Conservation (phyloP, 139 green algal species). For the Monoraphidium neglectum region DNA sequence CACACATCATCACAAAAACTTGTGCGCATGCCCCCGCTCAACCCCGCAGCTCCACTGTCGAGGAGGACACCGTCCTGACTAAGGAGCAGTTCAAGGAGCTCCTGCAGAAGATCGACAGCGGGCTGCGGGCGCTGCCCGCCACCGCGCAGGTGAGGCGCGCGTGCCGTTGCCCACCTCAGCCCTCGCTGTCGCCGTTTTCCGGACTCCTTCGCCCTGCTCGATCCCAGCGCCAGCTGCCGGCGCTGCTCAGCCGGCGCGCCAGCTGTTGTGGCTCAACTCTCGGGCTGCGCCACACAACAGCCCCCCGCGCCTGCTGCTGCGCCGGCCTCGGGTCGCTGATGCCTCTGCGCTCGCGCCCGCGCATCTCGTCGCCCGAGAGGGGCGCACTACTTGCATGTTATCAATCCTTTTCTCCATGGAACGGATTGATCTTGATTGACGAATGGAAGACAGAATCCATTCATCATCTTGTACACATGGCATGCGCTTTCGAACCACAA, state of each 20-base stretch:
- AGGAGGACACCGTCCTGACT: slow-evolving; percentile 43
- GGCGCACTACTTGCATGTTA: too few species aligned
- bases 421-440: too few species aligned
- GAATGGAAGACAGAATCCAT: too few species aligned
- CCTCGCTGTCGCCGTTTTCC: background rate
- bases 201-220: background rate
- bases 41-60: background rate
- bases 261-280: background rate
- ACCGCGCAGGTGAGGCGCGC: slow-evolving; percentile 72
- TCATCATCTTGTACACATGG: background rate
- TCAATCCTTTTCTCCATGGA: too few species aligned
- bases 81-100: slow-evolving; percentile 76
- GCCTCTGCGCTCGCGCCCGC: background rate
- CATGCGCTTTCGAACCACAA: background rate
- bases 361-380: too few species aligned
- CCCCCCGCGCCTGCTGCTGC: background rate
- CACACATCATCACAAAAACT: too few species aligned
- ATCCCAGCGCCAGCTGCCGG: background rate
- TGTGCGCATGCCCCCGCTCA: too few species aligned
- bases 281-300: background rate
- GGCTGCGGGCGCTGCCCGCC: slow-evolving; percentile 74
- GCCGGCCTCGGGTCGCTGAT: background rate
- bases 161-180: background rate
- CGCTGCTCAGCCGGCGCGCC: background rate
- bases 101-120: slow-evolving; percentile 69